A percentile compares a stretch with the other conserved stretches of the same genome.
These are phyloP conservation scores for Serendipita sp. DNA, from an alignment of 1,284 basidiomycete genomes.

Conservation along the genomic window DNA sequence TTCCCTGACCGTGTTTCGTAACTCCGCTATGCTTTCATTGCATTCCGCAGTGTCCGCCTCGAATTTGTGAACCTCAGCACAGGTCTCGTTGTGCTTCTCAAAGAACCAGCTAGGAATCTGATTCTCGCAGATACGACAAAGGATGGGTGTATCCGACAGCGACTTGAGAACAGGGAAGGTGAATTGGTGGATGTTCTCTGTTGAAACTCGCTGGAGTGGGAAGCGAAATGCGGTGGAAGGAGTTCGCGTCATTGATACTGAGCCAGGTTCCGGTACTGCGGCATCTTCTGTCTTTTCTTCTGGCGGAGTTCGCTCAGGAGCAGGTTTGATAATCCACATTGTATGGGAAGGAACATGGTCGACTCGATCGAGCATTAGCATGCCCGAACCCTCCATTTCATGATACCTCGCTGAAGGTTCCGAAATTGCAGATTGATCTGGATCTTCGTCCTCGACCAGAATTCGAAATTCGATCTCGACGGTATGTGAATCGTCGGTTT, in stretches of 20 bases:
- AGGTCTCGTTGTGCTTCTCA: constrained; percentile 99
- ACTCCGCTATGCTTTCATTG: constrained; percentile 84
- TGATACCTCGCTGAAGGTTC: constrained; percentile 45
- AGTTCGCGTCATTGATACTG: constrained; percentile 3
- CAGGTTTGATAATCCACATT: constrained; percentile 97
- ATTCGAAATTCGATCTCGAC: constrained; percentile 86
- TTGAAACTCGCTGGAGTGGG: constrained; percentile 10
- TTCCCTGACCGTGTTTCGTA: constrained; percentile 70
- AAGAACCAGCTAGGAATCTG: constrained; percentile 98
- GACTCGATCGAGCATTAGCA: constrained; percentile 92
- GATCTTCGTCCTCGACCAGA: constrained; percentile 48
- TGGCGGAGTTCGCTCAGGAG: constrained; percentile 36
- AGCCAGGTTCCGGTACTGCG: constrained; percentile 9
- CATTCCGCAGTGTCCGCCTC: constrained; percentile 90
- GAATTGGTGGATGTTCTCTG: constrained; percentile 22
- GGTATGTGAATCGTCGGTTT: constrained; percentile 87
- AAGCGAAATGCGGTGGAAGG: constrained; percentile 12
- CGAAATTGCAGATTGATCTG: constrained; percentile 30
- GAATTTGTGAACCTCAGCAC: constrained; percentile 88
- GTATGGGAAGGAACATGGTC: constrained; percentile 82
- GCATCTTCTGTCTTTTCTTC: constrained; percentile 27
- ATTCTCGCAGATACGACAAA: constrained; percentile 97
- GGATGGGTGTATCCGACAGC: constrained; percentile 72
- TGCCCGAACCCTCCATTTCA: constrained; percentile 93
- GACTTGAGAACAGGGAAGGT: constrained; percentile 59